A percentile compares a stretch with the other conserved stretches of the same genome.
Conservation (phyloP, 768 basidiomycete species). For the Podaxis sp. region DNA sequence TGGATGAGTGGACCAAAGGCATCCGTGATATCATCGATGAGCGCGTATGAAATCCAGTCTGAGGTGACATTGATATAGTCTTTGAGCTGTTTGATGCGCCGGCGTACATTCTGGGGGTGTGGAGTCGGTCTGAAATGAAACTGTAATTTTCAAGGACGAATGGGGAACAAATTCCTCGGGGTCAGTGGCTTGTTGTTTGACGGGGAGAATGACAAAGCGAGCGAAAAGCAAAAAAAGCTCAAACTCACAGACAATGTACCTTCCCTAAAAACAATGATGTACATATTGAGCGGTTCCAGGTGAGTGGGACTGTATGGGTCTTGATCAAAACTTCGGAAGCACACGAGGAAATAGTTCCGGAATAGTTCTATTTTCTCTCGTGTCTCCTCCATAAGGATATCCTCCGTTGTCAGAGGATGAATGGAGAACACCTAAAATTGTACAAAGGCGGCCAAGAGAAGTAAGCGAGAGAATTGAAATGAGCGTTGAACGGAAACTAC, state of each 20-base stretch:
- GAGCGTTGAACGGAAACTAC: constrained; percentile 2
- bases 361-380: constrained; percentile 99
- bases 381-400: constrained; percentile 99
- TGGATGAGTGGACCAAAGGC: constrained; percentile 98
- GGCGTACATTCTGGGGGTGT: constrained; percentile 95
- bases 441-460: background rate
- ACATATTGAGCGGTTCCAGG: constrained; percentile 98
- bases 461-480: background rate
- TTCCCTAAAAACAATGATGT: constrained; percentile 97
- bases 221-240: constrained; percentile 22
- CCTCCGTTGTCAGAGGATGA: constrained; percentile 97
- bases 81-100: constrained; percentile 97
- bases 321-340: constrained; percentile 99
- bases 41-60: constrained; percentile 99
- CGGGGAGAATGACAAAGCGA: background rate
- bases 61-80: constrained; percentile 99
- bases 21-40: constrained; percentile 99
- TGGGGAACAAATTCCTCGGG: background rate
- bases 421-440: constrained; percentile 81
- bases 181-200: background rate
- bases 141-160: constrained; percentile 31
- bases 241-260: constrained; percentile 80
- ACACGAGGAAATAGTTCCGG: constrained; percentile 97
- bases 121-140: constrained; percentile 98
- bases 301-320: constrained; percentile 96